A percentile compares a stretch with the other conserved stretches of the same genome.
Evolutionary conservation across 352 stramenopile species (phyloP).

Genomic region (Thalassiosira mediterranea): DNA sequence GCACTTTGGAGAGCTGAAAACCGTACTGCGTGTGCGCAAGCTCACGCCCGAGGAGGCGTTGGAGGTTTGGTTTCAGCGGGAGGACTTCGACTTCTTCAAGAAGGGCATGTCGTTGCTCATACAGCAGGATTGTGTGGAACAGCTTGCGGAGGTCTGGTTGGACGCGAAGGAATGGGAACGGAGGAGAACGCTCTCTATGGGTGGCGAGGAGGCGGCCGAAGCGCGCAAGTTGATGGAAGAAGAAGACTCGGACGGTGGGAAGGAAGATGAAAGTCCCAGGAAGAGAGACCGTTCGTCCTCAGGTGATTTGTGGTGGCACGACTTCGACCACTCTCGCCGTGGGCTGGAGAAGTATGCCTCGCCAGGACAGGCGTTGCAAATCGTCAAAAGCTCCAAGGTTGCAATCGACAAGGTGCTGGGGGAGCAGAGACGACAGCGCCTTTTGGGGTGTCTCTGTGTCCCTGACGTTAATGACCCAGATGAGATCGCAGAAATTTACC

Average conservation of each 20-base stretch:
- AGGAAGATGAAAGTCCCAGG: background rate
- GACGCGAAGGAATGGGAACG: conserved; percentile 16
- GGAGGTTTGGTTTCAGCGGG: conserved; percentile 45
- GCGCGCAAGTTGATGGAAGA: background rate
- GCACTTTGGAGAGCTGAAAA: conserved; percentile 54
- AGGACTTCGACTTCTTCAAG: conserved; percentile 56
- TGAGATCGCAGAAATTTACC: conserved; percentile 55
- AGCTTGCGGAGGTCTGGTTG: conserved; percentile 49
- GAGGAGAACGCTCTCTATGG: background rate
- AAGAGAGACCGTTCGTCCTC: background rate
- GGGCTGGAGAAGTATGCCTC: conserved; percentile 52
- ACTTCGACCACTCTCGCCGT: conserved; percentile 49
- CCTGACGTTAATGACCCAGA: conserved; percentile 31
- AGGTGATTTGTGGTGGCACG: conserved; percentile 37
- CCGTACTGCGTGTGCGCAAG: conserved; percentile 46
- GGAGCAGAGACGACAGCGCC: conserved; percentile 40
- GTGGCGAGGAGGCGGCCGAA: background rate
- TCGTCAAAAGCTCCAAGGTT: conserved; percentile 48
- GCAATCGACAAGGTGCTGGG: conserved; percentile 47
- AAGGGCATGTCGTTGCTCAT: conserved; percentile 51
- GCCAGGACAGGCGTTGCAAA: conserved; percentile 48
- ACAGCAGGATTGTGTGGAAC: conserved; percentile 40
- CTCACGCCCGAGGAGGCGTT: conserved; percentile 41
- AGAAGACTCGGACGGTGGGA: background rate
- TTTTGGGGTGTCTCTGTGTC: conserved; percentile 35